These are phyloP conservation scores for Penicillium hordei DNA, from an alignment of 2,329 filamentous ascomycete genomes.

Conservation along the genomic window DNA sequence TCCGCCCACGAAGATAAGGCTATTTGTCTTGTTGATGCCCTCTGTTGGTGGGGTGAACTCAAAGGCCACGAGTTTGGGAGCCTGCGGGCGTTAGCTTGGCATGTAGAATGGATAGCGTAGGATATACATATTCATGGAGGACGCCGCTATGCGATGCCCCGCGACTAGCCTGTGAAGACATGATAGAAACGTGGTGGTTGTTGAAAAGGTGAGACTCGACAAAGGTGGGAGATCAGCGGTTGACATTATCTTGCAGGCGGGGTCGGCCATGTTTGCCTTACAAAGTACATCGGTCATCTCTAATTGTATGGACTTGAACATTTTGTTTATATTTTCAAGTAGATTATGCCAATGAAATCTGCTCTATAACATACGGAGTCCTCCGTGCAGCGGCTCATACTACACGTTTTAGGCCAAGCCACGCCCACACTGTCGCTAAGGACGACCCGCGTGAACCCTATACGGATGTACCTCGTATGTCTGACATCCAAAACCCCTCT, in stretches of 20 bases:
- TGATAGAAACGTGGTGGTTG: constrained; percentile 2
- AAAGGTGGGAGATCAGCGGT: constrained; percentile 7
- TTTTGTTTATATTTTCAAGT: not conserved
- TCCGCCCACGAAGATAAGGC: constrained; percentile 60
- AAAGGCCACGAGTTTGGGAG: constrained; percentile 42
- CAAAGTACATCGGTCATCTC: not conserved
- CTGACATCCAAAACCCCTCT: not conserved
- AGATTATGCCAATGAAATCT: not conserved
- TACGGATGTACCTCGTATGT: not conserved
- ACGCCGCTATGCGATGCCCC: constrained; percentile 30
- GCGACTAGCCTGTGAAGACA: constrained; percentile 17
- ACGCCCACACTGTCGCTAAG: not conserved
- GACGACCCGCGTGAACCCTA: not conserved
- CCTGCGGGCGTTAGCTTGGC: constrained; percentile 25
- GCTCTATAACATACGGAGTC: not conserved
- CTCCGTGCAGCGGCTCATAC: not conserved
- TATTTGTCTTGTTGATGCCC: constrained; percentile 42
- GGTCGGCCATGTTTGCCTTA: not conserved
- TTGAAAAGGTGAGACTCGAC: not conserved
- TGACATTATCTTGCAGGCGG: constrained; percentile 12
- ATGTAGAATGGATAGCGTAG: not conserved
- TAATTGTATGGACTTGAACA: not conserved
- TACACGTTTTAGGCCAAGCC: constrained; percentile 2
- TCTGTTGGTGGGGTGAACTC: constrained; percentile 35
- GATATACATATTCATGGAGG: constrained; percentile 40